Conservation (phyloP, 805 yeast species). For the Candida railenensis region DNA sequence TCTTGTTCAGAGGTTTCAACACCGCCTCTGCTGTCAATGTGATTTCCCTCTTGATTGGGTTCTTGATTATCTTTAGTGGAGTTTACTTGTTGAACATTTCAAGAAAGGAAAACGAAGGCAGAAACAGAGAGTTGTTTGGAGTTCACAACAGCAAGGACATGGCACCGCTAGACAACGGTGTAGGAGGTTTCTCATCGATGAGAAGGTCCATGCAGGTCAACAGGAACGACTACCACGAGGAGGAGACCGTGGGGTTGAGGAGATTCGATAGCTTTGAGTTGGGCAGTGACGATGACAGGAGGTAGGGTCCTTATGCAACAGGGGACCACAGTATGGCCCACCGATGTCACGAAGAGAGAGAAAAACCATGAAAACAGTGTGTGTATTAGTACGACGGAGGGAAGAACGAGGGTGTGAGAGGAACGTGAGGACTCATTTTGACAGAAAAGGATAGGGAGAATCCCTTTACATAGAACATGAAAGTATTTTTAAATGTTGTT, state of each 20-base stretch:
- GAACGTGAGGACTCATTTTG: no score
- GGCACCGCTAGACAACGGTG: slow-evolving; percentile 79
- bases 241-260: slow-evolving; percentile 54
- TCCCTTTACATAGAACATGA: no score
- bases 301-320: no score
- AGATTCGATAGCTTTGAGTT: slow-evolving; percentile 62
- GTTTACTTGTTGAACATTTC: slow-evolving; percentile 80
- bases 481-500: no score
- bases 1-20: slow-evolving; percentile 83
- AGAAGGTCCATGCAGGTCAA: slow-evolving; percentile 72
- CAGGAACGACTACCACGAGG: slow-evolving; percentile 41
- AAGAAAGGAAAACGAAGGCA: slow-evolving; percentile 58
- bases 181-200: slow-evolving; percentile 68
- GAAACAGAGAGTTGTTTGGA: slow-evolving; percentile 55
- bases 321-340: no score
- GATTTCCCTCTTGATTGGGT: slow-evolving; percentile 80
- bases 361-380: no score
- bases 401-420: neutral
- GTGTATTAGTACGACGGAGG: no score
- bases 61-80: slow-evolving; percentile 82
- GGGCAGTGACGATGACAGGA: slow-evolving; percentile 35
- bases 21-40: slow-evolving; percentile 78
- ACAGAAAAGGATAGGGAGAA: no score
- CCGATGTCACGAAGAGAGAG: no score
- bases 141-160: slow-evolving; percentile 52